Conservation (phyloP, 2,329 filamentous ascomycete genomes). For the Colletotrichum coccodes region DNA sequence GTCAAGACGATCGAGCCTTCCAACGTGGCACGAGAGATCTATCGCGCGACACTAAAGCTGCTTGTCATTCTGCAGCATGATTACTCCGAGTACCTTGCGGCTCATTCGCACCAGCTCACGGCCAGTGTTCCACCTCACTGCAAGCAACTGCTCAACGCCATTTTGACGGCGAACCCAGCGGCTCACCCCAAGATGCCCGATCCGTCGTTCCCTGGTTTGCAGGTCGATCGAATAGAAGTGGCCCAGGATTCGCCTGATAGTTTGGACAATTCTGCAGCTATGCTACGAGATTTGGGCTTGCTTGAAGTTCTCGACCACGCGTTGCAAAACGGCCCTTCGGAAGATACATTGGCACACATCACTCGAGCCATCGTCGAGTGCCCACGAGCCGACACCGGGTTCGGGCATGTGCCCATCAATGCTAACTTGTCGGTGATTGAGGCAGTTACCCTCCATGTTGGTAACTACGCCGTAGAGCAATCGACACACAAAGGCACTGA, state of each 20-base stretch:
- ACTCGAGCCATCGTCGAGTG: conserved; percentile 76
- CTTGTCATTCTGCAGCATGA: conserved; percentile 91
- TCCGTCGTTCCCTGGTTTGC: conserved; percentile 77
- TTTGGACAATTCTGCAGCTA: conserved; percentile 69
- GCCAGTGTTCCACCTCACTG: conserved; percentile 85
- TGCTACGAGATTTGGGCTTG: conserved; percentile 64
- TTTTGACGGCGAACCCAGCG: conserved; percentile 82
- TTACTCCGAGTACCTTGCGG: conserved; percentile 90
- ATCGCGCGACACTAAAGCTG: conserved; percentile 84
- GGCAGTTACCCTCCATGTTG: conserved; percentile 85
- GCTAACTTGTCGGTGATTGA: conserved; percentile 80
- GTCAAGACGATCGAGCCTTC: conserved; percentile 79
- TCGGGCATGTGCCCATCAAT: conserved; percentile 73
- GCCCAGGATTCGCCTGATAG: conserved; percentile 74
- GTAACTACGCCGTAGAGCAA: conserved; percentile 74
- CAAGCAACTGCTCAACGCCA: conserved; percentile 87
- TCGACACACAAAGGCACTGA: conserved; percentile 68
- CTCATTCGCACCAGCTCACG: conserved; percentile 85
- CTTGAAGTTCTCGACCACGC: conserved; percentile 69
- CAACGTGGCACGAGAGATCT: conserved; percentile 81
- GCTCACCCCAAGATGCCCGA: conserved; percentile 76
- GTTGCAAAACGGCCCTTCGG: conserved; percentile 69
- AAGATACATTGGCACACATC: conserved; percentile 81
- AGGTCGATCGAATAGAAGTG: conserved; percentile 81
- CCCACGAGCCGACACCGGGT: conserved; percentile 67